Percentiles rank a stretch among this genome's conserved stretches.
Conservation (phyloP, 371 early-diverging fungal species). For the Smittium mucronatum region DNA sequence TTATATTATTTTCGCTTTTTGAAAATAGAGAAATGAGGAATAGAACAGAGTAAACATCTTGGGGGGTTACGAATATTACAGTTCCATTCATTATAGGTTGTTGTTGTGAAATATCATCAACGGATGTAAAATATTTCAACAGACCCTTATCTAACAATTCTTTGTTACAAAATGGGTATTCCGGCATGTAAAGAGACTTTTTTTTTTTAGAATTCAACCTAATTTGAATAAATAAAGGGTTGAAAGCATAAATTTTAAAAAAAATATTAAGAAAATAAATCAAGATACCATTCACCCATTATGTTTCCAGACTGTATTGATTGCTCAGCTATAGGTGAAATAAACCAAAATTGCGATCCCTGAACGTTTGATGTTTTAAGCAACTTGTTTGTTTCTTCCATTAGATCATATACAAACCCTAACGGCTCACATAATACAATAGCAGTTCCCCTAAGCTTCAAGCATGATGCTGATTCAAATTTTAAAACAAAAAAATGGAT, state of each 20-base stretch:
- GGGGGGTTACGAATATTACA: slow-evolving; percentile 4
- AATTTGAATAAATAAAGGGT: slow-evolving; percentile 1
- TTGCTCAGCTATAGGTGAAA: slow-evolving; percentile 60
- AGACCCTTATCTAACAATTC: slow-evolving; percentile 29
- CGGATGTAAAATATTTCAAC: slow-evolving; percentile 4
- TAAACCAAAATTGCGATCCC: slow-evolving; percentile 49
- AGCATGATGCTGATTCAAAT: slow-evolving; percentile 4
- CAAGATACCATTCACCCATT: slow-evolving; percentile 63
- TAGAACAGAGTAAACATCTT: background rate
- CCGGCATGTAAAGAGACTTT: slow-evolving; percentile 20
- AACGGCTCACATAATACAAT: slow-evolving; percentile 52
- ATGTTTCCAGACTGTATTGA: slow-evolving; percentile 73
- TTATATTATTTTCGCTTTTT: background rate
- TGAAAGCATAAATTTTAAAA: slow-evolving; percentile 17
- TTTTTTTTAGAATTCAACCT: slow-evolving; percentile 5
- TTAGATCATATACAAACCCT: slow-evolving; percentile 61
- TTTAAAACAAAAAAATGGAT: slow-evolving; percentile 11
- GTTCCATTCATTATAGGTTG: background rate
- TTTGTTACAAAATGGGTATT: slow-evolving; percentile 28
- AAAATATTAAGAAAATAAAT: background rate
- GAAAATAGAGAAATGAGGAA: background rate
- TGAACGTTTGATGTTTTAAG: slow-evolving; percentile 39
- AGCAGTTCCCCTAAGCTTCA: slow-evolving; percentile 47
- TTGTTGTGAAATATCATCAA: slow-evolving; percentile 4
- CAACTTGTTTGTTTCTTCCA: slow-evolving; percentile 43